A percentile compares a stretch with the other conserved stretches of the same genome.
Conservation (phyloP, 805 yeast genomes). For the Saturnispora bothae region DNA sequence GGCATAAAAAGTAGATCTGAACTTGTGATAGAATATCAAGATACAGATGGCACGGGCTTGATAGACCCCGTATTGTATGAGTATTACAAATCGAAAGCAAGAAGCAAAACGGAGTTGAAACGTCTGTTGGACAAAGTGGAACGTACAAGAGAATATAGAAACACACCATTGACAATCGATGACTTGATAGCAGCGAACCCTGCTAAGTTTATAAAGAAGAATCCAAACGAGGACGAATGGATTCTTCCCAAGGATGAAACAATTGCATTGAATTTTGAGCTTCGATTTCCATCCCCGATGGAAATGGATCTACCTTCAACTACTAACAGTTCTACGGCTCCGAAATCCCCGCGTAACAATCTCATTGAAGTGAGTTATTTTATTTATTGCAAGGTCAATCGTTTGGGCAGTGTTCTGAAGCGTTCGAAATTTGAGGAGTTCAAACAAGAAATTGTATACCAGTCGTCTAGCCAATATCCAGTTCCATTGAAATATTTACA, state of each 20-base stretch:
- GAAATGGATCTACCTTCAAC: conserved; percentile 3
- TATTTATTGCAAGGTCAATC: background rate
- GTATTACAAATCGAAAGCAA: background rate
- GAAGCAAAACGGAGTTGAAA: background rate
- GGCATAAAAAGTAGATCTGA: background rate
- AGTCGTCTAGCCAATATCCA: conserved; percentile 1
- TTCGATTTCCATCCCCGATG: background rate
- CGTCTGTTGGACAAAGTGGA: background rate
- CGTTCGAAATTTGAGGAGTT: background rate
- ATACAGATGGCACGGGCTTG: background rate
- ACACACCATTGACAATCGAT: background rate
- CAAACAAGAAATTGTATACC: conserved; percentile 1
- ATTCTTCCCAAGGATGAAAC: background rate
- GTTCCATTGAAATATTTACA: background rate
- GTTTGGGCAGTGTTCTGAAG: background rate
- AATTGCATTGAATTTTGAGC: background rate
- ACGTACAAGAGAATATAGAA: background rate
- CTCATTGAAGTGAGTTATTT: background rate
- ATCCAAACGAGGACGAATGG: background rate
- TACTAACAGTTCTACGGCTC: background rate
- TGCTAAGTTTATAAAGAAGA: no score
- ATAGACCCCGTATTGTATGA: background rate
- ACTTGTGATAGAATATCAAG: background rate
- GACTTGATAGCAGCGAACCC: background rate
- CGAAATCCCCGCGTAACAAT: background rate